A percentile compares a stretch with the other conserved stretches of the same genome.
Evolutionary conservation across 768 basidiomycete genomes (phyloP).

Genomic region (Trametes punicea): DNA sequence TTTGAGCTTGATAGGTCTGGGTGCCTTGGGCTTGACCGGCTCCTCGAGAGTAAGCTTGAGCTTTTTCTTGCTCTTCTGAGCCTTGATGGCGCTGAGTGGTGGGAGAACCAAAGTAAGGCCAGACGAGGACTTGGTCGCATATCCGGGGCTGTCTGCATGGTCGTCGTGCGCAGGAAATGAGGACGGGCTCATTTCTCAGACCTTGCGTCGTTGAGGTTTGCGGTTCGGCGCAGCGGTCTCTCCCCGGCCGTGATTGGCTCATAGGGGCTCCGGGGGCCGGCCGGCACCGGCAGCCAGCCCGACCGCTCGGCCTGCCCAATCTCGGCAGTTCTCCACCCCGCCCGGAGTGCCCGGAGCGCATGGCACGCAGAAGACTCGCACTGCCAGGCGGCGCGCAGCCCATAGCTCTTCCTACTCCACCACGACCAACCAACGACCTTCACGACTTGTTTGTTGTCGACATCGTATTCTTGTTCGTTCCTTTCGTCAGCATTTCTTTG

Average conservation of each 20-base stretch:
- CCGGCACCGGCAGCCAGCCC: too few species aligned
- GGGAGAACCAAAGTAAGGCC: slow-evolving; percentile 67
- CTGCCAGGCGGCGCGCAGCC: too few species aligned
- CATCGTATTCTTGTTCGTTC: too few species aligned
- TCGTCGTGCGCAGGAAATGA: slow-evolving; percentile 29
- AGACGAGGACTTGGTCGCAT: slow-evolving; percentile 30
- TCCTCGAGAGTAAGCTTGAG: slow-evolving; percentile 23
- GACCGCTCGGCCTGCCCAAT: too few species aligned
- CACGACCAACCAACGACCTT: too few species aligned
- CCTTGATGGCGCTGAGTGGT: slow-evolving; percentile 61
- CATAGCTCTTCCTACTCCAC: too few species aligned
- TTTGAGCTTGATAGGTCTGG: slow-evolving; percentile 69
- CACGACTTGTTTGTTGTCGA: too few species aligned
- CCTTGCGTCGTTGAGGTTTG: slow-evolving; percentile 16
- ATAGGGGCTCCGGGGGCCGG: slow-evolving; percentile 10
- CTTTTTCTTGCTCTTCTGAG: slow-evolving; percentile 42
- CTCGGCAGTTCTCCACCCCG: too few species aligned
- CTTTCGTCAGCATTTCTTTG: too few species aligned
- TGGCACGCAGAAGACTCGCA: too few species aligned
- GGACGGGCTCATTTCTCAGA: slow-evolving; percentile 16
- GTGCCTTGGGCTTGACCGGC: slow-evolving; percentile 34
- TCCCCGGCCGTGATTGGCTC: slow-evolving; percentile 21
- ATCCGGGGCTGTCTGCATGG: slow-evolving; percentile 30
- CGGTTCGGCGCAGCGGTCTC: slow-evolving; percentile 12
- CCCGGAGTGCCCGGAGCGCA: too few species aligned